Base-by-base conservation (phyloP, 495 filamentous ascomycete species). In the Penicillium simplicissimum region DNA sequence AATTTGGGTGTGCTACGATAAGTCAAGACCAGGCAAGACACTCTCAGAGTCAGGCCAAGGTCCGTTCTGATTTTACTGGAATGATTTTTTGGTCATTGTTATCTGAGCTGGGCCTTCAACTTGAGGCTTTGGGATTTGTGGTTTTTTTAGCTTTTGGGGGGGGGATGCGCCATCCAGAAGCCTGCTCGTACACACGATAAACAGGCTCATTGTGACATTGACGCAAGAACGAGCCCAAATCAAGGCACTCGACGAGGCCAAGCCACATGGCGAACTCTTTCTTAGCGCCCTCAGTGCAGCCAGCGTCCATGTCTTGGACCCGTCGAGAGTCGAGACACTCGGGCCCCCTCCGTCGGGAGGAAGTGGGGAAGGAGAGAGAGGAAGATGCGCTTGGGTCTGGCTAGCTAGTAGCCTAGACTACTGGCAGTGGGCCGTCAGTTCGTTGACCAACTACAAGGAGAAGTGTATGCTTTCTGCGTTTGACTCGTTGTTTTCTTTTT, bases 1-100 rank as follows among this genome's bases (percentile, higher is more conserved):
- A 53, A 35, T 53, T 53, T 53, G 51, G 51, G 51, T 36, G 49
- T 53, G n/a, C n/a, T 37, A 53, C 51, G 21, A 49, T n/a, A 11
- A 49, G 45, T 28, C 45, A 25, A 47, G 37, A 31, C 28, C 28
- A 31, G 43, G 43, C 43, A 47, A 47, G 43, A 47, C 43, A 47
- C 19, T 47, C 43, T n/a, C n/a, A n/a, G n/a, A 25, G 45, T 14
- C 43, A 25, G 45, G 28, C 45, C 45, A 9, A 28, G 17, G 17
- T 8, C 17, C 4, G 42, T 45, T 45, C 42, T 45, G 11, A 45
- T 21, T 49, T 47, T 47, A 23, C 3, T 11, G 28, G 7, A 14
- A 8, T 28, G 13, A 8, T 2, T 8, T 17, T 11, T 23, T 28
- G 9, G 17, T 21, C 14, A 8, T 1, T 13, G 0, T 11, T 25